Evolutionary conservation across 768 basidiomycete genomes (phyloP), one percentile per base, ranked within the genome.

Genomic region (Cubamyces lactineus): DNA sequence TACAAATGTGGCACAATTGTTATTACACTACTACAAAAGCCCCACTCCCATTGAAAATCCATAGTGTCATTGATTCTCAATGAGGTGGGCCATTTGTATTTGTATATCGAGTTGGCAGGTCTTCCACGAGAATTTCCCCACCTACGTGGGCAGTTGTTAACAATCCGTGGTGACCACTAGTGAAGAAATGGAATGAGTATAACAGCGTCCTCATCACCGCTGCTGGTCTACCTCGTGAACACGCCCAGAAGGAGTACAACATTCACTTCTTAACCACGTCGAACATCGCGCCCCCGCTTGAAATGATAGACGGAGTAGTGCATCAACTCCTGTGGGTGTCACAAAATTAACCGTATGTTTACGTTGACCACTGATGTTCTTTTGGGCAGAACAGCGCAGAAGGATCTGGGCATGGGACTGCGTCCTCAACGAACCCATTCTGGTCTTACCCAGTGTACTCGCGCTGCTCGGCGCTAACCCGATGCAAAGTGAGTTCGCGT

Each of bases 101-200:
- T n/a, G n/a, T n/a, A n/a, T n/a, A n/a, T n/a, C n/a, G n/a, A n/a
- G n/a, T n/a, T n/a, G n/a, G n/a, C n/a, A n/a, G n/a, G n/a, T n/a
- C n/a, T n/a, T n/a, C n/a, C n/a, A n/a, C n/a, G n/a, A n/a, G n/a
- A n/a, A n/a, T n/a, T n/a, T n/a, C n/a, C n/a, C n/a, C n/a, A n/a
- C n/a, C n/a, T n/a, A n/a, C n/a, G n/a, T n/a, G n/a, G n/a, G n/a
- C n/a, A n/a, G n/a, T n/a, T n/a, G n/a, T n/a, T n/a, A n/a, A n/a
- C n/a, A n/a, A n/a, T n/a, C n/a, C n/a, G n/a, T n/a, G n/a, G n/a
- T n/a, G n/a, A n/a, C n/a, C n/a, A n/a, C n/a, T n/a, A n/a, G n/a
- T n/a, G n/a, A 82, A 82, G 62, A 79, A 79, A 61, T 81, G 80
- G 79, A 82, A 81, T 59, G 72, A 77, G 53, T 80, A 81, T 53